Evolutionary conservation across 2,329 filamentous ascomycete species (phyloP).

Genomic region (Kalaharituber pfeilii): DNA sequence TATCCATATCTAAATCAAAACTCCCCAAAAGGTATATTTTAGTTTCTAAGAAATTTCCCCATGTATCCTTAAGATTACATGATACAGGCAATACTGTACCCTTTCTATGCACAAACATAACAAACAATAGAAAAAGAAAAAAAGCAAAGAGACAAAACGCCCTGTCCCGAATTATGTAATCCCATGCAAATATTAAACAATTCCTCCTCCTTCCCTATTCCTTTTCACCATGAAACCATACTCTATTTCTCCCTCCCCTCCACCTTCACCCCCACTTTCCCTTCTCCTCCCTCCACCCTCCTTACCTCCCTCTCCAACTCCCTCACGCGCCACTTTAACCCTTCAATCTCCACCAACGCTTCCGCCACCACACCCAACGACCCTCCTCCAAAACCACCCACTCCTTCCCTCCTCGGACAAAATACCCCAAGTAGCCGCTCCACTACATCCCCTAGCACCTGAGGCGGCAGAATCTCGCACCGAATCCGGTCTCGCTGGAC

Average conservation of each 20-base stretch:
- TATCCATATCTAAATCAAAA: no score
- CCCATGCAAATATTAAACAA: neutral
- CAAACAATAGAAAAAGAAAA: neutral
- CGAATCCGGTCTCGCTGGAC: neutral
- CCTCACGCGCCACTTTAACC: conserved; percentile 8
- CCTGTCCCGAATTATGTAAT: neutral
- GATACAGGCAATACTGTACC: neutral
- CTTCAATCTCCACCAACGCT: neutral
- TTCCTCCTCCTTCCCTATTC: conserved; percentile 2
- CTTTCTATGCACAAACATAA: neutral
- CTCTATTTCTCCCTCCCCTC: neutral
- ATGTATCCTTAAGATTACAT: neutral
- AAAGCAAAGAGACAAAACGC: neutral
- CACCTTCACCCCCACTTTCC: neutral
- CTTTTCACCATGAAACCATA: no score
- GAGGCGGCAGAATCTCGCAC: neutral
- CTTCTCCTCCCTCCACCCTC: conserved; percentile 11
- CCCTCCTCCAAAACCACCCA: neutral
- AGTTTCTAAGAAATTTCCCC: no score
- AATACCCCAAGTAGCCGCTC: neutral
- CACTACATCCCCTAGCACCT: neutral
- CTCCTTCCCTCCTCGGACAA: neutral
- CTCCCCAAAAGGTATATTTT: no score
- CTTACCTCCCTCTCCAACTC: conserved; percentile 10
- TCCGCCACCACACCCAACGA: neutral